Evolutionary conservation across 164 flowering plant species (phyloP), one percentile per base, ranked within the genome.

Genomic region (Magnolia officinalis): DNA sequence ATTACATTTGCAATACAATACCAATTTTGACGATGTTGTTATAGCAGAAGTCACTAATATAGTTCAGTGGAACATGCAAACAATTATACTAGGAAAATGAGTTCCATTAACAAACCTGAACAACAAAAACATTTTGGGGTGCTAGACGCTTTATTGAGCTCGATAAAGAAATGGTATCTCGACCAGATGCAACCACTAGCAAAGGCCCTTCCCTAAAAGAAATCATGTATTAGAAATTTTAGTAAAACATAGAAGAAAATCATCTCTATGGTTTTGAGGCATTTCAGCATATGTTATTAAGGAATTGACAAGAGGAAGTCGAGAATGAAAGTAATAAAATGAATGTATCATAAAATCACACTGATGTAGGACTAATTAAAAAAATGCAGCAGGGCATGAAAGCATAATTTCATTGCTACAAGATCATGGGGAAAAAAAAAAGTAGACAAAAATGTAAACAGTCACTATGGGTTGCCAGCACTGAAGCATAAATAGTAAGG

Each of bases 171-270:
- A 94, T 87, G 67, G 99, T 94, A 82, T 96, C 99, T 79, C 96
- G 82, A 45, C 98, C 99, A 68, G 94, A 93, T 78, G 98, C 99
- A 84, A 96, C 90, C 75, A 96, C 92, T 87, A 92, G 83, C 63
- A 93, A 68, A 55, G 99, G 99, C 21, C 98, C 99, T 79, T 91
- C 92, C 90, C 98, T 95, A 87, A 58, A 74, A 80, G 29, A 70
- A 78, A 65, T 7, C 50, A 63, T 50, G 50, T 37, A 37, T 37
- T 37, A 37, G 49, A 23, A 52, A 59, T 59, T 59, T 59, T 59
- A 13, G 6, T 13, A 13, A 19, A 19, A 59, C 18, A 64, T 21
- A 19, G 0, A 20, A 20, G 9, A 64, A 64, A 64, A n/a, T 64
- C 67, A 64, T 18, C 67, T 8, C 29, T 14, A 64, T 64, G 13